Evolutionary conservation across 352 stramenopile species (phyloP), one percentile per base, ranked within the genome.

Genomic region (Phytophthora rubi): DNA sequence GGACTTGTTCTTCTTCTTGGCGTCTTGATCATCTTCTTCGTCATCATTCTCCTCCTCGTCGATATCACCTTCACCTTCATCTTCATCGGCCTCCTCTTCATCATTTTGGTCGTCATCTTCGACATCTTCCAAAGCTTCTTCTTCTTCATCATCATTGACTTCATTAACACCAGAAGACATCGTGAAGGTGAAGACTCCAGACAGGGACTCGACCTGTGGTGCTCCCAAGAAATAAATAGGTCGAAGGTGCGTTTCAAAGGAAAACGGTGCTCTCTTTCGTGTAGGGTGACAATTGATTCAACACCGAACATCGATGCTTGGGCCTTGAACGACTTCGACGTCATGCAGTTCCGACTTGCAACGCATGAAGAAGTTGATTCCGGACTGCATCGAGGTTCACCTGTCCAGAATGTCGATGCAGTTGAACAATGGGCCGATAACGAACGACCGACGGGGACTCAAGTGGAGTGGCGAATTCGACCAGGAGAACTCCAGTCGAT

Each of bases 401-500:
- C 26, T 23, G 35, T 67, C 7, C 30, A 54, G 23, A 61, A 53
- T 5, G 53, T 58, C 18, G 18, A 33, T 28, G 18, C 7, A 5
- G 33, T 39, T 16, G 15, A 42, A 3, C 48, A 64, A 53, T 74
- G 53, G 47, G 53, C n/a, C 7, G 49, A 71, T 42, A 53, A 59
- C 28, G 57, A 57, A 6, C 28, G 51, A 37, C 18, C 37, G 12
- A 33, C 7, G 3, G 47, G 4, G 13, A 8, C 12, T 7, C 58
- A 60, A n/a, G 33, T 21, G 2, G 32, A 69, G 3, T 76, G 70
- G 70, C 47, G 37, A 16, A 58, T 76, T 44, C 64, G 70, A 39
- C 70, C 70, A 56, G 70, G 70, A 53, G 70, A 76, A 51, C 30
- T 76, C 12, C 70, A 70, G 35, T 76, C 70, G 6, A 62, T 73